A percentile compares a stretch with the other conserved stretches of the same genome.
Evolutionary conservation across 768 basidiomycete species (phyloP).

Genomic region (Ramaria rubella): DNA sequence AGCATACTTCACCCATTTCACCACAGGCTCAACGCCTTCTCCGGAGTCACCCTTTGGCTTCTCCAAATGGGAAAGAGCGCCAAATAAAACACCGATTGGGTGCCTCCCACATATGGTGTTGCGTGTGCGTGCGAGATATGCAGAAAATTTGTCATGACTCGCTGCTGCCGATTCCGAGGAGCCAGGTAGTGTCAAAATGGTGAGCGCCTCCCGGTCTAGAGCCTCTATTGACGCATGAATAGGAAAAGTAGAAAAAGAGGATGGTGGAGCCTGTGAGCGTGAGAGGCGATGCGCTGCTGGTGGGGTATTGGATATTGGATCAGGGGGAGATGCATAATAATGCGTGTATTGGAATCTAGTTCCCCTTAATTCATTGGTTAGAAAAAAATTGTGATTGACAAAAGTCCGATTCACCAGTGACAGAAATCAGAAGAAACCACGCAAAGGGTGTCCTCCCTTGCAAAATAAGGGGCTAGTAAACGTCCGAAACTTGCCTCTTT

Average conservation of each 20-base stretch:
- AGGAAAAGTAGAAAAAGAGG: slow-evolving; percentile 41
- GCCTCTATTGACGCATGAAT: slow-evolving; percentile 79
- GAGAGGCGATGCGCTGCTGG: slow-evolving; percentile 45
- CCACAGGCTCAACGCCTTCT: slow-evolving; percentile 25
- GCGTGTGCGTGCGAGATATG: slow-evolving; percentile 65
- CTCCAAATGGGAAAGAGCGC: slow-evolving; percentile 60
- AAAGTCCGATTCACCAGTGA: slow-evolving; percentile 64
- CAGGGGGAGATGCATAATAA: slow-evolving; percentile 62
- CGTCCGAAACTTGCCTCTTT: slow-evolving; percentile 59
- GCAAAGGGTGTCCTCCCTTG: slow-evolving; percentile 72
- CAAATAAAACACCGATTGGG: slow-evolving; percentile 88
- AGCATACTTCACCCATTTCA: slow-evolving; percentile 89
- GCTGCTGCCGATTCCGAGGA: slow-evolving; percentile 34
- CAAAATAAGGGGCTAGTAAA: slow-evolving; percentile 75
- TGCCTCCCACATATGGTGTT: slow-evolving; percentile 98
- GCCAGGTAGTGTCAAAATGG: slow-evolving; percentile 50
- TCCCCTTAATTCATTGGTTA: slow-evolving; percentile 47
- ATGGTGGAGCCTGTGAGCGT: slow-evolving; percentile 32
- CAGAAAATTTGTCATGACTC: slow-evolving; percentile 57
- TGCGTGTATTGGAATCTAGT: slow-evolving; percentile 80
- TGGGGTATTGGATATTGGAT: slow-evolving; percentile 31
- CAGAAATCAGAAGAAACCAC: slow-evolving; percentile 97
- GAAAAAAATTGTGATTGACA: background rate
- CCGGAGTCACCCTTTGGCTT: slow-evolving; percentile 14
- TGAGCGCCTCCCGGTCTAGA: slow-evolving; percentile 85